Evolutionary conservation across 2,329 filamentous ascomycete species (phyloP).

Genomic region (Rugonectria rugulosa): DNA sequence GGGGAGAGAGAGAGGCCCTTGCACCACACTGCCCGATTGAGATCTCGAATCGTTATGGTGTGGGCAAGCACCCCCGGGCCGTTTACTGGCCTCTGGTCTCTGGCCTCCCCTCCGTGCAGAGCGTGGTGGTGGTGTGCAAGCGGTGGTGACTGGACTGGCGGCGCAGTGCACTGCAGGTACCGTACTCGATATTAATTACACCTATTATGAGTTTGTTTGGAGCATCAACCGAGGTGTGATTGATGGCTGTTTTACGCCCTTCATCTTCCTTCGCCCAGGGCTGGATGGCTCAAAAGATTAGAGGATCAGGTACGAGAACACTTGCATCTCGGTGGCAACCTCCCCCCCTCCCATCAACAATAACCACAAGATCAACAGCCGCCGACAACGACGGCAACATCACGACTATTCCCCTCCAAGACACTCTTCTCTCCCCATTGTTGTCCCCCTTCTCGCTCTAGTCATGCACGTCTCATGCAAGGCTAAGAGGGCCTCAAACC

Average conservation of each 20-base stretch:
- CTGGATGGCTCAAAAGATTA: too few species aligned
- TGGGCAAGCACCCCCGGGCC: conserved; percentile 10
- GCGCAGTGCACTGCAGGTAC: not conserved
- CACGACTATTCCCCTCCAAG: not conserved
- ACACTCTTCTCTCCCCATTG: too few species aligned
- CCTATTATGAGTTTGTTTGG: too few species aligned
- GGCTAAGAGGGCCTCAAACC: not conserved
- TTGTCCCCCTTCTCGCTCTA: not conserved
- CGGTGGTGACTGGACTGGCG: not conserved
- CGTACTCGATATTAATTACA: too few species aligned
- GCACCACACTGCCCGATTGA: conserved; percentile 33
- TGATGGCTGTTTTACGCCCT: not conserved
- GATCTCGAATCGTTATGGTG: conserved; percentile 35
- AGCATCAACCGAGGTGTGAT: too few species aligned
- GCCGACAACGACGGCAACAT: too few species aligned
- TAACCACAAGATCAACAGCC: too few species aligned
- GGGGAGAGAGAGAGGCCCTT: conserved; percentile 23
- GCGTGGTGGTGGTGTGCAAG: conserved; percentile 1
- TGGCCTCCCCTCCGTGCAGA: not conserved
- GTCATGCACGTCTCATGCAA: not conserved
- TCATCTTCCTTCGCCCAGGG: too few species aligned
- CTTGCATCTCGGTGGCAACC: too few species aligned
- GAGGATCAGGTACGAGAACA: too few species aligned
- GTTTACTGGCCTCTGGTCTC: not conserved
- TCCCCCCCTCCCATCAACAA: too few species aligned